phyloP scores from a whole-genome alignment of 106 monocot genomes.

The Iris macrosiphon region DNA sequence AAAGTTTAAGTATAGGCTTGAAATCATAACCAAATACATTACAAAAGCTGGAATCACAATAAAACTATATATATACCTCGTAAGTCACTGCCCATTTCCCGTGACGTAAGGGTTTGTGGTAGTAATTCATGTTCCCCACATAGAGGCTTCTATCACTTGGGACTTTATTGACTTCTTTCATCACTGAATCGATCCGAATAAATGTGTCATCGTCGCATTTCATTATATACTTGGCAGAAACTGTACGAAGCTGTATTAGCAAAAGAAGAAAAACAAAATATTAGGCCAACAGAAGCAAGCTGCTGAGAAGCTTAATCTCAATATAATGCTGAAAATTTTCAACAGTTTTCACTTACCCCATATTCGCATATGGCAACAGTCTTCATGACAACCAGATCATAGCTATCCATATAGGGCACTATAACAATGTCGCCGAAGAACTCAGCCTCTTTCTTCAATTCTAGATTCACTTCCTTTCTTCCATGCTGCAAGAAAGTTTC shows the following conservation, averaged over 20 bases:
- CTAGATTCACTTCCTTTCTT: slow-evolving; percentile 83
- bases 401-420: slow-evolving; percentile 93
- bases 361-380: slow-evolving; percentile 93
- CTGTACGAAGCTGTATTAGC: slow-evolving; percentile 32
- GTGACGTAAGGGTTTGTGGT: slow-evolving; percentile 77
- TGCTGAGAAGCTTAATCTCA: neutral
- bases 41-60: no score
- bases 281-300: neutral
- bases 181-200: slow-evolving; percentile 83
- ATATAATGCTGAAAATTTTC: neutral
- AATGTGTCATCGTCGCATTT: slow-evolving; percentile 99
- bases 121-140: slow-evolving; percentile 88
- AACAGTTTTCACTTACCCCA: slow-evolving; percentile 50
- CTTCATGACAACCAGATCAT: slow-evolving; percentile 98
- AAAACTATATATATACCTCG: slow-evolving; percentile 85
- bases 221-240: slow-evolving; percentile 88
- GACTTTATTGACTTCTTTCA: slow-evolving; percentile 66
- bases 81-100: slow-evolving; percentile 99
- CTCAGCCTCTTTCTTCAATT: slow-evolving; percentile 86
- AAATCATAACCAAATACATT: no score
- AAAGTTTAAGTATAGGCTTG: no score
- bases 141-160: slow-evolving; percentile 55
- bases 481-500: slow-evolving; percentile 48
- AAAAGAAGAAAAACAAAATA: neutral
- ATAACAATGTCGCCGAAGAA: slow-evolving; percentile 96